Conservation (phyloP, 495 filamentous ascomycete species). For the Usnea hakonensis region DNA sequence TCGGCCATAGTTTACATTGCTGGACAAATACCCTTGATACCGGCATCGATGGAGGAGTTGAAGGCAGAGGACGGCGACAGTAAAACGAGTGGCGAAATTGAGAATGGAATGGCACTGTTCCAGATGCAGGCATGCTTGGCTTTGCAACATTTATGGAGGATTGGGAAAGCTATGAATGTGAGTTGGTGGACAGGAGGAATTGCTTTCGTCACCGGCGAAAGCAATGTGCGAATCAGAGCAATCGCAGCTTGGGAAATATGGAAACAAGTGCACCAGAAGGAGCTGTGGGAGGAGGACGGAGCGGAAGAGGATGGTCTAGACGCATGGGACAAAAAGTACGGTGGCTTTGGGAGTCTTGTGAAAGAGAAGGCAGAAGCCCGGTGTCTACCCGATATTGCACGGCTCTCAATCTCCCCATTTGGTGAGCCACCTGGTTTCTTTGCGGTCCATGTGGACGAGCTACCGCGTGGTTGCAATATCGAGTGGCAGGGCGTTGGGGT, state of each 20-base stretch:
- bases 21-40: constrained; percentile 86
- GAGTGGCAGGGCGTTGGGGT: constrained; percentile 62
- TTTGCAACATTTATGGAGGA: constrained; percentile 84
- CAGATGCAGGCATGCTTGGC: constrained; percentile 51
- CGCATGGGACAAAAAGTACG: constrained; percentile 63
- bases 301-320: constrained; percentile 50
- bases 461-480: constrained; percentile 60
- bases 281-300: constrained; percentile 19
- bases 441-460: constrained; percentile 59
- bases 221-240: constrained; percentile 30
- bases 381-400: constrained; percentile 13
- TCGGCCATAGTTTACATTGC: constrained; percentile 54
- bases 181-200: constrained; percentile 65
- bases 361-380: constrained; percentile 1
- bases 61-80: constrained; percentile 1
- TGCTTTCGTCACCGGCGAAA: constrained; percentile 51
- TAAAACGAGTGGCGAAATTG: not conserved
- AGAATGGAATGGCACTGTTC: constrained; percentile 31
- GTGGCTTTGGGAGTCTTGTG: constrained; percentile 24
- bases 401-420: constrained; percentile 22
- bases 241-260: constrained; percentile 43
- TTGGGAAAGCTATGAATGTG: constrained; percentile 65
- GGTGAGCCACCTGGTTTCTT: constrained; percentile 53
- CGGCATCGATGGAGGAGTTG: constrained; percentile 62
- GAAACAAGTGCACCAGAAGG: constrained; percentile 39